Evolutionary conservation across 805 yeast species (phyloP).

Genomic region (Jamesozyma lodderae): DNA sequence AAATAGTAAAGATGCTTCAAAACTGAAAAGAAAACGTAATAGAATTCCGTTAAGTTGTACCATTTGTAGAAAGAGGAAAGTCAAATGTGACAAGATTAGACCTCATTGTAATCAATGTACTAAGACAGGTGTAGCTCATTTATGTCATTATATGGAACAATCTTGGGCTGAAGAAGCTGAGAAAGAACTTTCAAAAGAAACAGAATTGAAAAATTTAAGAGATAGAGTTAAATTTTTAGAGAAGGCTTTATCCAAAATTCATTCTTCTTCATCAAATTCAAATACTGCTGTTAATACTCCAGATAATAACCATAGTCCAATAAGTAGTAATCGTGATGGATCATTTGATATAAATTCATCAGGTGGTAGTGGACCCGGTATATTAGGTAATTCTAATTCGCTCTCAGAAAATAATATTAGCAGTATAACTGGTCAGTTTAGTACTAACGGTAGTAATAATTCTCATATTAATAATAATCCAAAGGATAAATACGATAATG

Average conservation of each 20-base stretch:
- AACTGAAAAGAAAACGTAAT: constrained; percentile 34
- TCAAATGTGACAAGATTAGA: constrained; percentile 41
- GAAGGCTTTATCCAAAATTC: constrained; percentile 31
- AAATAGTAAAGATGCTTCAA: constrained; percentile 3
- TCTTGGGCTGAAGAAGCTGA: constrained; percentile 48
- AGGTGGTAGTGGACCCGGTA: background rate
- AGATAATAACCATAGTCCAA: constrained; percentile 7
- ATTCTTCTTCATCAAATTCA: constrained; percentile 6
- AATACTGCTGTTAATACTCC: constrained; percentile 15
- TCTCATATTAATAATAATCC: background rate
- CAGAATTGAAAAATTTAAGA: constrained; percentile 45
- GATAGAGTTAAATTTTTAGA: constrained; percentile 46
- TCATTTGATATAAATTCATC: background rate
- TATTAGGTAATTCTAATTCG: background rate
- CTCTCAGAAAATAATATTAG: background rate
- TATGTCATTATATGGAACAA: constrained; percentile 50
- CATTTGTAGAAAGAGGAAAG: constrained; percentile 42
- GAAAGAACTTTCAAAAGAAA: constrained; percentile 39
- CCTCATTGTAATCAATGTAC: constrained; percentile 51
- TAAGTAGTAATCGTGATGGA: background rate
- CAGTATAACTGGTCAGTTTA: too few relatives aligned
- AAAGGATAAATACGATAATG: constrained; percentile 22
- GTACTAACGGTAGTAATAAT: background rate
- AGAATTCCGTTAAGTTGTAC: constrained; percentile 41
- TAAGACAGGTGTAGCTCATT: constrained; percentile 48